Base-by-base conservation (phyloP, 2,329 filamentous ascomycete genomes). In the Penicillium sp. region DNA sequence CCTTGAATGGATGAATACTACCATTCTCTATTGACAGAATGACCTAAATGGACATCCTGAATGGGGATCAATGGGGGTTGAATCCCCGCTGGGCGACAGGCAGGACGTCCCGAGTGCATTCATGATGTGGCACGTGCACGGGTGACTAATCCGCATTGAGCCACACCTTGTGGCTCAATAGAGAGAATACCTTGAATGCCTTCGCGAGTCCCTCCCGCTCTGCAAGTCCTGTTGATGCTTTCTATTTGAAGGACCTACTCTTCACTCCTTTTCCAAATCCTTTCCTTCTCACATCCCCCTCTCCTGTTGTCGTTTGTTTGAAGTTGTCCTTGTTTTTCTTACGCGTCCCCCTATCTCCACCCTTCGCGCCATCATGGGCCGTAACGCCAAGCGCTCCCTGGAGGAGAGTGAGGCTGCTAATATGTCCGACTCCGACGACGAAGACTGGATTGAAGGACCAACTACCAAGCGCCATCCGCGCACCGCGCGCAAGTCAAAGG, bases 391-490 rank as follows among this genome's bases (percentile, higher is more conserved):
- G 59, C 70, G 72, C 47, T 65, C 69, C 29, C 56, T 74, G 39
- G 72, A 73, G 58, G 73, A 75, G 54, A 57, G 73, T 41, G 73
- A 75, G 54, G 57, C 73, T 41, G 71, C 59, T 44, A 68, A 66
- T 50, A 70, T 70, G 47, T 74, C 73, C 7, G 72, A 75, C 52
- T 72, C 72, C 6, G 63, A 72, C 24, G 74, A 76, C 42, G 68
- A 70, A 37, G 73, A 76, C 54, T 76, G 75, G 60, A 67, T 58
- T 45, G 70, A 73, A 44, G 70, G 4, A 23, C 20, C 7, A 28
- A 5, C 70, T 32, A 56, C 57, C 7, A 60, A 58, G 5, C 64
- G 65, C 38, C 38, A 32, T 31, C 51, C 67, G 53, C 59, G 53
- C 47, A 59, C 64, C 27, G 50, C 54, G 23, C 56, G 64, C 12